Evolutionary conservation across 1,284 basidiomycete genomes (phyloP), one percentile per base, ranked within the genome.

Genomic region (Phlebopus sp.): DNA sequence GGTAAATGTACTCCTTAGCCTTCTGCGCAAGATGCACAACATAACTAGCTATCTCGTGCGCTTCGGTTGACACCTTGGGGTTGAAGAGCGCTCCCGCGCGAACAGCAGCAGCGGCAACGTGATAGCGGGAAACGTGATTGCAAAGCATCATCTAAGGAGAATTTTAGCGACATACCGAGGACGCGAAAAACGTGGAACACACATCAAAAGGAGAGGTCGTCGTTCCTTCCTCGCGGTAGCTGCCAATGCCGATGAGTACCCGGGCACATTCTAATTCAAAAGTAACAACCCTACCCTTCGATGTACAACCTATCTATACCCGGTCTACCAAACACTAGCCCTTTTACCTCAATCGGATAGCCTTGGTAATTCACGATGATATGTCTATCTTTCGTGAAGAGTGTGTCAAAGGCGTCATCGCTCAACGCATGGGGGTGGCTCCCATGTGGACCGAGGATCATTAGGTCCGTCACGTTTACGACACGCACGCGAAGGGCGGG

Each of bases 361-460:
- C 90, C 87, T 65, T 94, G 92, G 71, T 90, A 93, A 70, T 91
- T 92, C 71, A 92, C 78, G 59, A 90, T 77, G 37, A 93, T 70
- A 0, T 81, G 79, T 57, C 73, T 79, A 62, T 91, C 81, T 14
- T 64, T 58, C 4, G 89, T 90, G 70, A 93, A 91, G 21, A 92
- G 74, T 18, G 76, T 71, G 30, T 79, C 70, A 62, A 88, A 93
- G 44, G 79, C 79, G 1, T 75, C 76, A 37, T 81, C 72, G 52
- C 67, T 75, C 41, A 93, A 72, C 0, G 89, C 78, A 56, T 94
- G 92, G 2, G 92, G 92, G 63, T 95, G 92, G 8, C 73, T 66
- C 37, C 83, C 84, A 17, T 67, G 68, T 5, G 77, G 71, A 14
- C 80, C 79, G 32, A 94, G 76, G 50, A 93, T 84, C 81, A 94